Percentiles rank a stretch among this genome's conserved stretches.
These are phyloP conservation scores for Lentinula novae-zelandiae DNA, from an alignment of 1,284 basidiomycete genomes.

Conservation along the genomic window DNA sequence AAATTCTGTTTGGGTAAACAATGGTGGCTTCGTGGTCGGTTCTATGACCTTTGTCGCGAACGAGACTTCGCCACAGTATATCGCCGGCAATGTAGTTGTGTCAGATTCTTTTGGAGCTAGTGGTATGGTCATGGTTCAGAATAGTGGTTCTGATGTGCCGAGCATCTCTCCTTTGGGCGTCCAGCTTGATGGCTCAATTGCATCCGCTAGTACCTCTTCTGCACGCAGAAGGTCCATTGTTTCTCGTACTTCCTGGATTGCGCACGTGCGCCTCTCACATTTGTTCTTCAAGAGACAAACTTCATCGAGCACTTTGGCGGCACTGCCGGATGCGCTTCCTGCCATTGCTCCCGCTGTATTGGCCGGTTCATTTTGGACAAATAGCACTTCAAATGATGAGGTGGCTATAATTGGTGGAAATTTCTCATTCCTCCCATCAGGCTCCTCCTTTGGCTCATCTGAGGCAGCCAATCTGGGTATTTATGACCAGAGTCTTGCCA, in stretches of 20 bases:
- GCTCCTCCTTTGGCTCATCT: constrained; percentile 34
- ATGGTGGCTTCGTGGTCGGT: constrained; percentile 73
- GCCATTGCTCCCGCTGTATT: constrained; percentile 78
- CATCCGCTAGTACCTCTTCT: constrained; percentile 24
- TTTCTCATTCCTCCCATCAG: constrained; percentile 62
- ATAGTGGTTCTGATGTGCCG: constrained; percentile 52
- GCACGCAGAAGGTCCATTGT: constrained; percentile 31
- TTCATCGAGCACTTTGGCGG: constrained; percentile 30
- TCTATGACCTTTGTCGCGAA: constrained; percentile 71
- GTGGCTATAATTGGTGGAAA: constrained; percentile 87
- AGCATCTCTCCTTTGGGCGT: constrained; percentile 54
- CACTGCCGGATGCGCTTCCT: constrained; percentile 53
- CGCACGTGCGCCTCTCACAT: constrained; percentile 40
- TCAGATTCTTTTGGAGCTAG: constrained; percentile 62
- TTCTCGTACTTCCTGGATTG: constrained; percentile 46
- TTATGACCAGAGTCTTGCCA: constrained; percentile 58
- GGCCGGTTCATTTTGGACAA: constrained; percentile 88
- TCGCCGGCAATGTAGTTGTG: constrained; percentile 61
- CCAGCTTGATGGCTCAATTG: constrained; percentile 39
- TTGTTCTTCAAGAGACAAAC: constrained; percentile 51
- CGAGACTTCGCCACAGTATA: constrained; percentile 51
- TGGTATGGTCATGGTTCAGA: constrained; percentile 69
- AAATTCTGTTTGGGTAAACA: constrained; percentile 63
- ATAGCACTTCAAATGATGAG: constrained; percentile 61
- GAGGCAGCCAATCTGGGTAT: constrained; percentile 65